Conservation (phyloP, 441 rosid genomes). For the Macaranga tanarius region DNA sequence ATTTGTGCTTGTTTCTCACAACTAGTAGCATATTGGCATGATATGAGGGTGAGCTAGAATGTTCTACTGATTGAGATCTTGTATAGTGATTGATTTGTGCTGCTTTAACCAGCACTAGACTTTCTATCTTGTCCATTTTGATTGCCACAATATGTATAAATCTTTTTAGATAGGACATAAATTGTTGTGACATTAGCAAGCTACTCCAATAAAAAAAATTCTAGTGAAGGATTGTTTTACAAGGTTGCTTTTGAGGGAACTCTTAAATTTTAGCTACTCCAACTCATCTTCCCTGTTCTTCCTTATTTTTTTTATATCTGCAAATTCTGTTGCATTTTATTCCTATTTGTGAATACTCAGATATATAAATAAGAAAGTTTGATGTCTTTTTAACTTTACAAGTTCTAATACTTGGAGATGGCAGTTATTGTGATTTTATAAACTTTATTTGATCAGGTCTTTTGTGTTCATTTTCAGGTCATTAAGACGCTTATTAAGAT, state of each 20-base stretch:
- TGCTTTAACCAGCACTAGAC: not conserved
- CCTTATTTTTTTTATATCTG: not conserved
- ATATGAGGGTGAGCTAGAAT: not conserved
- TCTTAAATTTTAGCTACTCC: not conserved
- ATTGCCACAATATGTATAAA: not conserved
- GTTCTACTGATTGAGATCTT: not conserved
- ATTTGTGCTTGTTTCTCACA: not conserved
- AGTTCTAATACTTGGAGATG: too few species aligned
- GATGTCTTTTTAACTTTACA: not conserved
- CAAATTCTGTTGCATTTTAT: not conserved
- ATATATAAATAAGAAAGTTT: not conserved
- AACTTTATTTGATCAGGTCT: slow-evolving; percentile 17
- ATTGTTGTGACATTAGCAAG: not conserved
- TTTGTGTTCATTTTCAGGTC: slow-evolving; percentile 53
- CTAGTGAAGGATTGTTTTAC: not conserved
- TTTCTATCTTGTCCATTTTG: not conserved
- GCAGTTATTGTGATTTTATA: not conserved
- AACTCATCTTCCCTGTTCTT: not conserved
- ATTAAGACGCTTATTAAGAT: slow-evolving; percentile 66
- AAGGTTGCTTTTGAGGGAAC: not conserved
- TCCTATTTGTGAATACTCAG: not conserved
- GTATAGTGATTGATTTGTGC: not conserved
- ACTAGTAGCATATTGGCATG: not conserved
- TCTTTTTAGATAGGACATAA: not conserved
- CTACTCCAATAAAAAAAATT: slow-evolving; percentile 6